Conservation (phyloP, 139 green algal genomes). For the Chlamydomonas eustigma region DNA sequence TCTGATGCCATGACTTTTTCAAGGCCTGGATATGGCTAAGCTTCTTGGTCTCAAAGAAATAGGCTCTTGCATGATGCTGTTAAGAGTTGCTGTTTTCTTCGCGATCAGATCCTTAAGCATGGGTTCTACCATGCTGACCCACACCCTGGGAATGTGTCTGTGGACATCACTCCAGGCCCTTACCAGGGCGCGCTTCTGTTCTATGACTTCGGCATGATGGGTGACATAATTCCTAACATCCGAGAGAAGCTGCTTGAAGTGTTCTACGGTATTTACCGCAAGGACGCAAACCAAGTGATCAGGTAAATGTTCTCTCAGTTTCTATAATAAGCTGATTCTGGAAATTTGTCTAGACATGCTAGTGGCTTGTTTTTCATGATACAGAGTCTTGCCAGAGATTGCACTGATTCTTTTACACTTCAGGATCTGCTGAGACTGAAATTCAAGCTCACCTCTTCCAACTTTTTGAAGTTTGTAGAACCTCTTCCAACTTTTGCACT, state of each 20-base stretch:
- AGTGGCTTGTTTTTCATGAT: no score
- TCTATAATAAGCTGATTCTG: no score
- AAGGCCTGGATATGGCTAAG: no score
- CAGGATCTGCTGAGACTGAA: not conserved
- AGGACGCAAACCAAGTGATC: conserved; percentile 54
- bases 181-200: conserved; percentile 43
- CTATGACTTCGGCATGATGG: conserved; percentile 51
- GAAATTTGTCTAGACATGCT: no score
- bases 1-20: no score
- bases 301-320: no score
- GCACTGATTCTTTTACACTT: no score
- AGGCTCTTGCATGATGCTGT: no score
- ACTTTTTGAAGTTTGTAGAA: no score
- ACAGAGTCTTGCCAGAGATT: no score
- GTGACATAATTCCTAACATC: conserved; percentile 51
- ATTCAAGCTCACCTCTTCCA: not conserved
- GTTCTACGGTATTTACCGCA: conserved; percentile 94
- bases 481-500: not conserved
- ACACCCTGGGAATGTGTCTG: conserved; percentile 91
- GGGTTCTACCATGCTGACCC: conserved; percentile 56
- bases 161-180: conserved; percentile 52
- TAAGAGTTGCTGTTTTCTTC: no score
- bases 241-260: conserved; percentile 83
- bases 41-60: no score
- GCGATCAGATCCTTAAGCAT: conserved; percentile 28